Conservation (phyloP, 2,329 filamentous ascomycete genomes). For the Colletotrichum abscissum region DNA sequence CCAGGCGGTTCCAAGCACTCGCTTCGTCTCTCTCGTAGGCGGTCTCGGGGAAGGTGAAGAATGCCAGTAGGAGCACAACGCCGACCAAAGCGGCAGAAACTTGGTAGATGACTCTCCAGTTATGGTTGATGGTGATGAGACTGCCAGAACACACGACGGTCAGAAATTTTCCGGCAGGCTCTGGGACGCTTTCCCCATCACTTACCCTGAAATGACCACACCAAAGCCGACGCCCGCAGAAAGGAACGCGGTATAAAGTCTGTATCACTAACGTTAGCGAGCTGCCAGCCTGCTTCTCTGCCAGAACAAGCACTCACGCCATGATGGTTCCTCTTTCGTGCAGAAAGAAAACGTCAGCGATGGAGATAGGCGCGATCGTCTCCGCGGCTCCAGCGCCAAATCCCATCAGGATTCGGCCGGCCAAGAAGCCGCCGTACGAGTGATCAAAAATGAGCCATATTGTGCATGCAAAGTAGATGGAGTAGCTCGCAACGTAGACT, state of each 20-base stretch:
- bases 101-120: conserved; percentile 64
- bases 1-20: conserved; percentile 12
- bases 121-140: conserved; percentile 59
- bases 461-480: conserved; percentile 53
- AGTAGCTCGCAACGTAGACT: conserved; percentile 56
- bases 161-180: background rate
- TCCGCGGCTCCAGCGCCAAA: conserved; percentile 65
- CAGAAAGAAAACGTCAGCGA: conserved; percentile 67
- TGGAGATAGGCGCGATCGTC: conserved; percentile 61
- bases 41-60: conserved; percentile 70
- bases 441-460: conserved; percentile 57
- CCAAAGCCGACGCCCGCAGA: conserved; percentile 56
- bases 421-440: conserved; percentile 54
- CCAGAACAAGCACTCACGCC: conserved; percentile 48
- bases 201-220: conserved; percentile 54
- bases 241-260: conserved; percentile 52
- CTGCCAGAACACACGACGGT: conserved; percentile 39
- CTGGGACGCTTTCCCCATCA: background rate
- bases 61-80: conserved; percentile 56
- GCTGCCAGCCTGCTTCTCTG: background rate
- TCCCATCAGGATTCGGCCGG: conserved; percentile 62
- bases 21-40: conserved; percentile 51
- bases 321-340: conserved; percentile 65
- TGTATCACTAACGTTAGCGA: conserved; percentile 13
- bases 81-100: conserved; percentile 62